Evolutionary conservation across 768 basidiomycete species (phyloP).

Genomic region (Artomyces pyxidatus): DNA sequence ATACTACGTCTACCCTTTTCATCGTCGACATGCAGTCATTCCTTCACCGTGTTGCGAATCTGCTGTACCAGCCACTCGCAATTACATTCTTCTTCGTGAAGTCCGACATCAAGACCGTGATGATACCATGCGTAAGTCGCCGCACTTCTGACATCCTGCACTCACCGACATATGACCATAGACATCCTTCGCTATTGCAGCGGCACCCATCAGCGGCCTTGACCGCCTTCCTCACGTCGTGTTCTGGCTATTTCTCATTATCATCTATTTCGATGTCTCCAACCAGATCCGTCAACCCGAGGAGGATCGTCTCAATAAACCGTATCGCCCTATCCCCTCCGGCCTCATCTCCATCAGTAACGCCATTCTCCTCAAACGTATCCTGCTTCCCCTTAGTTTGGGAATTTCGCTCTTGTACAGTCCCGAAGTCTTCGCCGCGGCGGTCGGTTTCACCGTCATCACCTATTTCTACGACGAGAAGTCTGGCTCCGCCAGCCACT

Average conservation of each 20-base stretch:
- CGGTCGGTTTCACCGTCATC: slow-evolving; percentile 8
- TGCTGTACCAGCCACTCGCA: no score
- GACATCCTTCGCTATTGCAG: slow-evolving; percentile 6
- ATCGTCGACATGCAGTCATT: no score
- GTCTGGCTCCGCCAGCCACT: slow-evolving; percentile 11
- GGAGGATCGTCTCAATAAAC: slow-evolving; percentile 23
- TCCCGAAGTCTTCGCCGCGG: slow-evolving; percentile 1
- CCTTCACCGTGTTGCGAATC: no score
- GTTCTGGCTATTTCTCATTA: slow-evolving; percentile 23
- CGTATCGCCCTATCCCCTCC: slow-evolving; percentile 23
- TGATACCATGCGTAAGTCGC: slow-evolving; percentile 14
- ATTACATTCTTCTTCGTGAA: slow-evolving; percentile 17
- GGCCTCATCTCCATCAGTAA: slow-evolving; percentile 14
- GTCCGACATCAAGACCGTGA: slow-evolving; percentile 16
- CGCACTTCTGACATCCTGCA: neutral
- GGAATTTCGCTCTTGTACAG: slow-evolving; percentile 11
- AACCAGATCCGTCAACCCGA: slow-evolving; percentile 19
- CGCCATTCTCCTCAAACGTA: slow-evolving; percentile 19
- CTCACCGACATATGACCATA: neutral
- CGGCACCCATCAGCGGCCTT: slow-evolving; percentile 3
- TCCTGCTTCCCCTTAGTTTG: slow-evolving; percentile 17
- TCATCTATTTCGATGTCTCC: slow-evolving; percentile 21
- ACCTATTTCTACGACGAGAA: slow-evolving; percentile 21
- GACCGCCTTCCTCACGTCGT: neutral
- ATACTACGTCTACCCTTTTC: no score